These are phyloP conservation scores for Tritrichomonas foetus DNA, from an alignment of 208 protist species.

Conservation along the genomic window DNA sequence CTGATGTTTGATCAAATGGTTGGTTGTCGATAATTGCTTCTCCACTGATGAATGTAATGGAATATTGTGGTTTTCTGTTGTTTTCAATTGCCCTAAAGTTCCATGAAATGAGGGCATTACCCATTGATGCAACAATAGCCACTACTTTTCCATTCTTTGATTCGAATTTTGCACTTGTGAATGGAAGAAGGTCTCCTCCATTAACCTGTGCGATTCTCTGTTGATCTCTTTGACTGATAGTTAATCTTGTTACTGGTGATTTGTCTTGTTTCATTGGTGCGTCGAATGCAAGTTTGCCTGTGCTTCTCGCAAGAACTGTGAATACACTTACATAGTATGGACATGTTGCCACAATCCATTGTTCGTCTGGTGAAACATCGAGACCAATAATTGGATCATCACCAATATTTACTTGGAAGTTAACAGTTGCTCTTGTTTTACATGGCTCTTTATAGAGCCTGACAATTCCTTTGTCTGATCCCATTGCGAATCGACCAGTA, in stretches of 20 bases:
- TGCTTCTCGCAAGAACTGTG: background rate
- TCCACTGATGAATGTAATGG: background rate
- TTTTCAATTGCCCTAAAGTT: background rate
- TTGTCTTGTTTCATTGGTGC: background rate
- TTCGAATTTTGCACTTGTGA: background rate
- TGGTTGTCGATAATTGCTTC: background rate
- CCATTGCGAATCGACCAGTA: background rate
- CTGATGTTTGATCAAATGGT: background rate
- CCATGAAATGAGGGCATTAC: slow-evolving; percentile 6
- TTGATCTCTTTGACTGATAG: background rate
- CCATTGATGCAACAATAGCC: background rate
- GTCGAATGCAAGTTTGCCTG: background rate
- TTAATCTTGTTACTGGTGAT: background rate
- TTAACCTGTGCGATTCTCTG: background rate
- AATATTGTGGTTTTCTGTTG: background rate
- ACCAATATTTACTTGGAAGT: slow-evolving; percentile 32
- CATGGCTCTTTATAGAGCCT: background rate
- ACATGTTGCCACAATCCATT: background rate
- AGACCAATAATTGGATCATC: background rate
- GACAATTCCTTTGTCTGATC: background rate
- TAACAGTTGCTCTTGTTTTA: background rate
- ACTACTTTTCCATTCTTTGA: background rate
- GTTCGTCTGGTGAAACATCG: background rate
- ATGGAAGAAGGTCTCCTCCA: background rate
- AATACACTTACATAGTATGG: background rate